Evolutionary conservation across 2,329 filamentous ascomycete species (phyloP).

Genomic region (Claviceps citrina): DNA sequence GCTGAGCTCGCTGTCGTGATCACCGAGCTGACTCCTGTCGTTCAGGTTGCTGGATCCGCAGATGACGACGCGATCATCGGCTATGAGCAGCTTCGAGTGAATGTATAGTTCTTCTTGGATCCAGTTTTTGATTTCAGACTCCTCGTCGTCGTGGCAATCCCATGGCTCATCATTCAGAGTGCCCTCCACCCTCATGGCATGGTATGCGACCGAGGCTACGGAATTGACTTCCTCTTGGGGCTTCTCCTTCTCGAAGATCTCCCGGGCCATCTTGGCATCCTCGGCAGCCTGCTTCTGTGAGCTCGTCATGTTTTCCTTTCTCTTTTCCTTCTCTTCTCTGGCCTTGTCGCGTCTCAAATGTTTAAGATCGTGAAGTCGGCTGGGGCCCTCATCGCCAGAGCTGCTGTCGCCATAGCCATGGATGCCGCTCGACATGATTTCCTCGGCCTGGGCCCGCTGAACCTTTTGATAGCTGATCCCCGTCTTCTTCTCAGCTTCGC

Average conservation of each 20-base stretch:
- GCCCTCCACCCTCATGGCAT: conserved; percentile 57
- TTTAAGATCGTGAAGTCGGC: conserved; percentile 3
- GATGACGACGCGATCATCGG: conserved; percentile 71
- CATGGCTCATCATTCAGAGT: conserved; percentile 54
- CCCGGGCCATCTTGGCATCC: conserved; percentile 30
- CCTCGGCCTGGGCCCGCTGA: conserved; percentile 74
- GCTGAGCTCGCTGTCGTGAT: conserved; percentile 80
- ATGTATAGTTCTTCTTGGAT: conserved; percentile 95
- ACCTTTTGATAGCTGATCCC: conserved; percentile 76
- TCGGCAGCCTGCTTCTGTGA: conserved; percentile 21
- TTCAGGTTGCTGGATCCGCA: conserved; percentile 86
- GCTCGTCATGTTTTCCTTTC: conserved; percentile 1
- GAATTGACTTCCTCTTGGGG: conserved; percentile 23
- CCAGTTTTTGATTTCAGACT: conserved; percentile 73
- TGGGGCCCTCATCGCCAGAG: conserved; percentile 14
- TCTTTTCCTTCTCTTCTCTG: conserved; percentile 10
- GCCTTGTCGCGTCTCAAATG: conserved; percentile 19
- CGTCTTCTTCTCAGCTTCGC: conserved; percentile 62
- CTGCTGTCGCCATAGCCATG: conserved; percentile 37
- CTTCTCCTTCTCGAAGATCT: conserved; percentile 35
- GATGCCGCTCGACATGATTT: conserved; percentile 65
- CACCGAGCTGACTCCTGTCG: conserved; percentile 73
- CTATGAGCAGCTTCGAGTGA: conserved; percentile 80
- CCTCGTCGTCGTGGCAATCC: conserved; percentile 48
- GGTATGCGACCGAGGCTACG: conserved; percentile 46